A percentile compares a stretch with the other conserved stretches of the same genome.
Conservation (phyloP, 2,329 filamentous ascomycete species). For the Hypocrella siamensis region DNA sequence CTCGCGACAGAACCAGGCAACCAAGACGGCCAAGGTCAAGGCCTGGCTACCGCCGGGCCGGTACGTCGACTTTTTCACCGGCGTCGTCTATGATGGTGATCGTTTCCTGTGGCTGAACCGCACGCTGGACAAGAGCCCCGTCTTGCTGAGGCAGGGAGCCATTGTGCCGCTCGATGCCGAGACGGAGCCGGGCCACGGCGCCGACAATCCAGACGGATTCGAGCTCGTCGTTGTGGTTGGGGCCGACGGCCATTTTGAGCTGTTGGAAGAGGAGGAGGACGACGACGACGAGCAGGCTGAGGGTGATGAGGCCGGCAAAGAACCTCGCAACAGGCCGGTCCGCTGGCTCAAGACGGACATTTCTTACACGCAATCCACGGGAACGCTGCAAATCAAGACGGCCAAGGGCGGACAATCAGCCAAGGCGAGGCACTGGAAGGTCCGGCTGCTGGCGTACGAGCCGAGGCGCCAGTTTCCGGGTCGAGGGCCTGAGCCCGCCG, state of each 20-base stretch:
- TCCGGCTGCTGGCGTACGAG: slow-evolving; percentile 5
- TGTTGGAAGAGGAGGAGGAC: slow-evolving; percentile 6
- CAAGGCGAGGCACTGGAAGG: slow-evolving; percentile 2
- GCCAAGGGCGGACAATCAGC: neutral
- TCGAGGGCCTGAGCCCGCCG: no score
- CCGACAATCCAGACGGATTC: slow-evolving; percentile 26
- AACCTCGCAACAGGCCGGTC: neutral
- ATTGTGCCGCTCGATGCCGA: slow-evolving; percentile 39
- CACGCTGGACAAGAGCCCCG: slow-evolving; percentile 30
- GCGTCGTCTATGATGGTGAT: slow-evolving; percentile 39
- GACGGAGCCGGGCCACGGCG: slow-evolving; percentile 28
- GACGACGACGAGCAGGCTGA: slow-evolving; percentile 2
- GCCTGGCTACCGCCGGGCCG: slow-evolving; percentile 41
- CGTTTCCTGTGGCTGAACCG: slow-evolving; percentile 36
- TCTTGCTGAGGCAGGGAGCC: slow-evolving; percentile 38
- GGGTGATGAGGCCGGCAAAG: neutral
- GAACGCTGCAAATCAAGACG: slow-evolving; percentile 2
- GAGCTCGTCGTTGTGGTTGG: slow-evolving; percentile 34
- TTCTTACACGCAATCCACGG: slow-evolving; percentile 3
- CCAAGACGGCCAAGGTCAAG: slow-evolving; percentile 29
- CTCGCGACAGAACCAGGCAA: slow-evolving; percentile 27
- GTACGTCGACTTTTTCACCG: slow-evolving; percentile 42
- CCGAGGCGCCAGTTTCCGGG: no score
- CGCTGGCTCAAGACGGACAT: slow-evolving; percentile 5
- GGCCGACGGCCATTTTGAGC: slow-evolving; percentile 25